Percentiles rank a stretch among this genome's conserved stretches.
Conservation (phyloP, 2,329 filamentous ascomycete species). For the Penicillium concentricum region DNA sequence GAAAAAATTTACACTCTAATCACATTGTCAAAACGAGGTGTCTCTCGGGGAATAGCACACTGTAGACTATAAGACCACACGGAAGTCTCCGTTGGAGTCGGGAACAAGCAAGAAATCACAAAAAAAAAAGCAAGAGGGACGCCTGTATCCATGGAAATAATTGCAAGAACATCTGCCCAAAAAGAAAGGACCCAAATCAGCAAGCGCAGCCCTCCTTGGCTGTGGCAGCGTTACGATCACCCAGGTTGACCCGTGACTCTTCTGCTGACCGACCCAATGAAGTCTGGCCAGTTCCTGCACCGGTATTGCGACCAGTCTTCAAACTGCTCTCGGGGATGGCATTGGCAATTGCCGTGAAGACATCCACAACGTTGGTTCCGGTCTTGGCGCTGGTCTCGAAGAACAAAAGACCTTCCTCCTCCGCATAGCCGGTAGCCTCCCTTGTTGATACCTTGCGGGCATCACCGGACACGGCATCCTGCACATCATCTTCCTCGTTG, state of each 20-base stretch:
- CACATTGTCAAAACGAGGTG: background rate
- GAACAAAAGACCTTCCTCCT: slow-evolving; percentile 90
- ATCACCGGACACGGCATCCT: slow-evolving; percentile 65
- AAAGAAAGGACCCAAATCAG: slow-evolving; percentile 43
- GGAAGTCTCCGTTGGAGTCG: background rate
- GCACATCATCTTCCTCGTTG: slow-evolving; percentile 53
- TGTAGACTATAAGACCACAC: slow-evolving; percentile 2
- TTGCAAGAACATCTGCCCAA: slow-evolving; percentile 9
- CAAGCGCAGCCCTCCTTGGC: slow-evolving; percentile 92
- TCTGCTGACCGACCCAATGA: slow-evolving; percentile 54
- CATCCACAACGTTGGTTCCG: slow-evolving; percentile 87
- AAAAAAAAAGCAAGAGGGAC: slow-evolving; percentile 11
- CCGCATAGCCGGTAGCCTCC: slow-evolving; percentile 88
- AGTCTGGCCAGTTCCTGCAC: slow-evolving; percentile 58
- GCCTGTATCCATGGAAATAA: slow-evolving; percentile 21
- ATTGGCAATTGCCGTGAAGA: slow-evolving; percentile 97
- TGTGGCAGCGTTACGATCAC: slow-evolving; percentile 68
- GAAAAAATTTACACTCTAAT: slow-evolving; percentile 9
- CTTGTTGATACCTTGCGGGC: slow-evolving; percentile 86
- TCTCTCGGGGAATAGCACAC: slow-evolving; percentile 7
- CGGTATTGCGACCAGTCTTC: slow-evolving; percentile 78
- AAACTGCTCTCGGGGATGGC: slow-evolving; percentile 95
- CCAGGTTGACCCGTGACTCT: slow-evolving; percentile 75
- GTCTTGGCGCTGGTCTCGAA: slow-evolving; percentile 99
- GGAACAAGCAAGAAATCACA: slow-evolving; percentile 3